phyloP scores from a whole-genome alignment of 2,329 filamentous ascomycete species.

The Berkeleyomyces basicola region DNA sequence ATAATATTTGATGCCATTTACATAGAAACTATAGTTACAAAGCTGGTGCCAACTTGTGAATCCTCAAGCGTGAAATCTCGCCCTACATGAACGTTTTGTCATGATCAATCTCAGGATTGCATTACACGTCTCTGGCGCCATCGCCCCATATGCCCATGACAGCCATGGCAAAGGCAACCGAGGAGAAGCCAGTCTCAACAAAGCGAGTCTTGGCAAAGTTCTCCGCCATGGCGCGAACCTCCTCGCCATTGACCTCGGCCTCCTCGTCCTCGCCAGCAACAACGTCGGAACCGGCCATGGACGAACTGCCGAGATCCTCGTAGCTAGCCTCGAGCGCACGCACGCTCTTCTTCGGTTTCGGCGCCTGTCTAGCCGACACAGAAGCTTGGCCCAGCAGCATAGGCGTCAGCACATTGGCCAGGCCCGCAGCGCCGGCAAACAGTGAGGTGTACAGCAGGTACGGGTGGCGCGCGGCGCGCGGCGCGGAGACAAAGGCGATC shows the following conservation, averaged over 20 bases:
- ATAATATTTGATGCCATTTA: not conserved
- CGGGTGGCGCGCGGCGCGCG: conserved; percentile 60
- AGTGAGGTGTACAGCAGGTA: conserved; percentile 78
- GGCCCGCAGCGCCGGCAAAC: conserved; percentile 45
- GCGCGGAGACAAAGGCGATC: conserved; percentile 63
- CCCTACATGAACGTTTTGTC: not conserved
- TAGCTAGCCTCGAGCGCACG: conserved; percentile 51
- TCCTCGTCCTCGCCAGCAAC: conserved; percentile 28
- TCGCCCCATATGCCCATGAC: conserved; percentile 52
- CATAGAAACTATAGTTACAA: not conserved
- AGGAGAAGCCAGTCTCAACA: conserved; percentile 36
- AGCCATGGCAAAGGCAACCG: conserved; percentile 42
- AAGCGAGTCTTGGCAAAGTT: conserved; percentile 36
- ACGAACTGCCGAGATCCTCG: conserved; percentile 41
- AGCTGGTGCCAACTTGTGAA: not conserved
- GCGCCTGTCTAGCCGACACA: conserved; percentile 11
- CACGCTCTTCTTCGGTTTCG: not conserved
- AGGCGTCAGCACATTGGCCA: conserved; percentile 33
- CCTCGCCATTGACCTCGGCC: conserved; percentile 41
- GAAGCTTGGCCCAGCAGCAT: conserved; percentile 23
- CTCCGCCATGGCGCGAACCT: conserved; percentile 40
- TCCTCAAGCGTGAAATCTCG: not conserved
- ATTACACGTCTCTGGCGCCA: conserved; percentile 22
- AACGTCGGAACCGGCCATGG: conserved; percentile 21
- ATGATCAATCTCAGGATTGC: not conserved